Base-by-base conservation (phyloP, 768 basidiomycete genomes). In the Gloeopeniophorella convolvens region DNA sequence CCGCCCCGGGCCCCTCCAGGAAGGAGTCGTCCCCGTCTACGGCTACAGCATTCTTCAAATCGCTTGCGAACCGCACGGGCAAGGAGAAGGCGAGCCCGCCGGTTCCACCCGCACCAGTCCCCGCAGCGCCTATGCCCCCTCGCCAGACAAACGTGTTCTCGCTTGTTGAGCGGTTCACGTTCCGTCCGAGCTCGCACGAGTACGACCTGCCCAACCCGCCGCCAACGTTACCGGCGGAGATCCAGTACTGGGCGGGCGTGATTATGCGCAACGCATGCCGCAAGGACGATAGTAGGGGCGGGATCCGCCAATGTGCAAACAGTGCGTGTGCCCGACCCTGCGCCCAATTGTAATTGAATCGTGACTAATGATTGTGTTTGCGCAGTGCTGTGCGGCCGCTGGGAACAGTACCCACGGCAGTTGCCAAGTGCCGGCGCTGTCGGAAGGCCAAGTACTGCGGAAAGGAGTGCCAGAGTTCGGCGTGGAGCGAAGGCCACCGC, bases 241-340 rank as follows among this genome's bases (percentile, higher is more conserved):
- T 99, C 20, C 91, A 96, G 67, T 96, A 97, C 61, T 98, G 96
- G 96, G 96, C 95, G 0, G 92, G 93, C 3, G 95, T 97, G n/a
- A 96, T 98, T 62, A 99, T 98, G 96, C 78, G 96, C 45, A 99
- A 99, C 65, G 96, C 96, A 11, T 99, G 96, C 69, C 74, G 95
- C 64, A 98, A 99, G 71, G 96, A 98, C 60, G 95, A 98, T 56
- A 81, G 76, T 42, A 71, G 84, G 30, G 93, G 93, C 45, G 96
- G 96, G 10, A 93, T 97, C 55, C 70, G 96, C 48, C 96, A 98
- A 66, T 99, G 96, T 72, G 96, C 96, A 0, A 96, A 96, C 64
- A 97, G 86, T 89, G 57, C 65, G 84, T 77, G 5, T 36, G 32
- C 13, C 15, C 3, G n/a, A n/a, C n/a, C n/a, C n/a, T n/a, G n/a